Base-by-base conservation (phyloP, 257 asterid species). In the Orobanche coerulescens region DNA sequence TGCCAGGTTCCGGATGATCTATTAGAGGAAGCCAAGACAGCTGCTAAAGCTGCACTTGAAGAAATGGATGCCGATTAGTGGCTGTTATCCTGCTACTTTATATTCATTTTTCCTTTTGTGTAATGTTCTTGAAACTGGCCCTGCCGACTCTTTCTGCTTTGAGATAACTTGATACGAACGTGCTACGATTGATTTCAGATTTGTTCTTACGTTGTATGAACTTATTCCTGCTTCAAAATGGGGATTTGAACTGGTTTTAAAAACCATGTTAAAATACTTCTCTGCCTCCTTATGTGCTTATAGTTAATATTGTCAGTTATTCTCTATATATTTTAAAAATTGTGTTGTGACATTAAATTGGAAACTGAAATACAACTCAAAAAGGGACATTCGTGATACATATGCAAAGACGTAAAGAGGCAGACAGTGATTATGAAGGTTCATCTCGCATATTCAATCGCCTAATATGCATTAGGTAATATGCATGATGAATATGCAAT, bases 1-100 rank as follows among this genome's bases (percentile, higher is more conserved):
- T 67, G 61, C n/a, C 77, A 90, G 97, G 95, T 90, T 26, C 96
- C 96, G 0, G 89, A 85, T 0, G 78, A 76, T 61, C 80, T 87
- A 8, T 58, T 87, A 65, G 96, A 87, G 74, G 97, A 81, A 80
- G 97, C 95, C 59, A 90, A 90, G 71, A 70, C 79, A 33, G 97
- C 95, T n/a, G 97, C 97, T 23, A 85, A 80, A 79, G 91, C 86
- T 12, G 97, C 97, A 4, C 95, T 90, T 9, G 97, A 90, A 76
- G 97, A 90, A 73, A 90, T 90, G 96, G 97, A 90, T 73, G 97
- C 95, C 14, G 97, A 87, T 76, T 90, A 84, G 40, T 42, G 50
- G 43, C 15, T 53, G 16, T 1, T 1, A 33, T 43, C 42, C 33
- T 58, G 36, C 61, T 34, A 10, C 15, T 57, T 19, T 30, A 6